Percentiles rank a stretch among this genome's conserved stretches.
These are phyloP conservation scores for Globisporangium radiosum DNA, from an alignment of 352 stramenopile species.

Conservation along the genomic window DNA sequence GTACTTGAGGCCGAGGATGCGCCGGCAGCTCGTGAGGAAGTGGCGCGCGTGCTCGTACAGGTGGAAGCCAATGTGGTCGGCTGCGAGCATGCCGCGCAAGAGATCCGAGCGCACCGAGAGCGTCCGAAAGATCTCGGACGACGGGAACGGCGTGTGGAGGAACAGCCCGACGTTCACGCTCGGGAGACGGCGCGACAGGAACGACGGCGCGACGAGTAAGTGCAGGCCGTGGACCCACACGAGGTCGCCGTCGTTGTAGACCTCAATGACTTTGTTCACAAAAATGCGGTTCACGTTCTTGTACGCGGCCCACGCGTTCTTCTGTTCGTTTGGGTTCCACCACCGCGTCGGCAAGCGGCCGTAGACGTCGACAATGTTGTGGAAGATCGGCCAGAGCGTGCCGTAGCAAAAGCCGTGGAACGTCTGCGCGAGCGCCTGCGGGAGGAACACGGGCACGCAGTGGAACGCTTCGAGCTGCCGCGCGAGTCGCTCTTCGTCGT, in stretches of 20 bases:
- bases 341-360: slow-evolving; percentile 68
- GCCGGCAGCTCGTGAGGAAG: slow-evolving; percentile 95
- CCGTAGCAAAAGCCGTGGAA: slow-evolving; percentile 96
- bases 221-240: slow-evolving; percentile 98
- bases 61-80: slow-evolving; percentile 98
- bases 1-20: slow-evolving; percentile 84
- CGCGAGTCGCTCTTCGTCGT: slow-evolving; percentile 72
- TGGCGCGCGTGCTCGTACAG: slow-evolving; percentile 97
- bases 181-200: slow-evolving; percentile 89
- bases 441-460: slow-evolving; percentile 96
- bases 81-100: slow-evolving; percentile 94
- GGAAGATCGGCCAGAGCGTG: slow-evolving; percentile 96
- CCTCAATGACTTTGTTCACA: slow-evolving; percentile 89
- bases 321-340: slow-evolving; percentile 80
- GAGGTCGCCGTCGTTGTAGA: slow-evolving; percentile 89
- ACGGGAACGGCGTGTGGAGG: slow-evolving; percentile 99
- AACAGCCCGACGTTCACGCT: slow-evolving; percentile 96
- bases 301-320: slow-evolving; percentile 91
- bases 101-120: slow-evolving; percentile 95
- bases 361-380: slow-evolving; percentile 99
- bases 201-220: slow-evolving; percentile 97
- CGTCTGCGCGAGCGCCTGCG: slow-evolving; percentile 71
- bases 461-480: slow-evolving; percentile 88
- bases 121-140: slow-evolving; percentile 98
- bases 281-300: slow-evolving; percentile 97